Base-by-base conservation (phyloP, 2,329 filamentous ascomycete genomes). In the Sarocladiaceae sp. region DNA sequence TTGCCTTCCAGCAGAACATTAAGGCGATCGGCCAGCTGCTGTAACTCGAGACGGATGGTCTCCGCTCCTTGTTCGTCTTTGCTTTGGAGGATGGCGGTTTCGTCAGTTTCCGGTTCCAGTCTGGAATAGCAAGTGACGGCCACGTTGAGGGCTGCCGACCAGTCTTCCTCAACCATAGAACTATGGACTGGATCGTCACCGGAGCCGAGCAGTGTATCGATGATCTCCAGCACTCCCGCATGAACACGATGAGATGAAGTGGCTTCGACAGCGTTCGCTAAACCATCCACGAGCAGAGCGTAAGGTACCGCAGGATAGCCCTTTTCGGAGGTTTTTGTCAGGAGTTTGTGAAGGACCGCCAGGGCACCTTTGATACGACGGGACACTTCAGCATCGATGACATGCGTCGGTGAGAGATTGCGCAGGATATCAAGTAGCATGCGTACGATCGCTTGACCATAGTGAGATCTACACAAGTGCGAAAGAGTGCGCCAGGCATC, bases 381-480 rank as follows among this genome's bases (percentile, higher is more conserved):
- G 34, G 69, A 68, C 15, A 67, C 62, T 42, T 77, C 71, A 45
- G 73, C 77, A 45, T 70, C 70, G 48, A 68, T 68, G 44, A 65
- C 58, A n/a, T 65, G 66, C 32, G 70, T 66, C 1, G 57, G 49
- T 2, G 69, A 62, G 29, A 74, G 67, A 44, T 71, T 69, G 33
- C 72, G 71, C 19, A 85, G 63, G 11, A 82, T 75, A 45, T 82
- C 76, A 24, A 88, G 67, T 18, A 88, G 63, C 19, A 83, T 74
- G 45, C 78, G 73, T 35, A 88, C 73, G 2, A 82, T 82, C 27
- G 76, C 77, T 50, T 85, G 82, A 16, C 83, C 83, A 50, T 87
- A 79, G 57, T 88, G 84, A 1, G 85, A 88, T 54, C 73, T 80
- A 66, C 82, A 83, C 0, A 90, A 68, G 50, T 87, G 83, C 55